These are phyloP conservation scores for Camelina sativa DNA, from an alignment of 345 rosid genomes.

Conservation along the genomic window DNA sequence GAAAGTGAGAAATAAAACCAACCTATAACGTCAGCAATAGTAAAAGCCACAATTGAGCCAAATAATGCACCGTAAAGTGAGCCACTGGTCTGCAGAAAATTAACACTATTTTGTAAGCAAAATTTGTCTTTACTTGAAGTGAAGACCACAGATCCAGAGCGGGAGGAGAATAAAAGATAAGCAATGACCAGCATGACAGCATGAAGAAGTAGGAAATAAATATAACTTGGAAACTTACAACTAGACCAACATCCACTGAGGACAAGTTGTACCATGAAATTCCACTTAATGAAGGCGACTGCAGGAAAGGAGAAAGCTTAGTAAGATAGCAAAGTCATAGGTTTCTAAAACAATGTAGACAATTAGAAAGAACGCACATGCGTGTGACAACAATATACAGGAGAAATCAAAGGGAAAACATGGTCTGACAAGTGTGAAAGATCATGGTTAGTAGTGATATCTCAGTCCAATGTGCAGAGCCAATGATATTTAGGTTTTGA, in stretches of 20 bases:
- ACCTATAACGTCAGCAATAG: slow-evolving; percentile 83
- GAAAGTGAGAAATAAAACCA: slow-evolving; percentile 20
- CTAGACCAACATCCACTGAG: slow-evolving; percentile 79
- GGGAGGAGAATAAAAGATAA: background rate
- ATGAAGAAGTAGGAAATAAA: slow-evolving; percentile 25
- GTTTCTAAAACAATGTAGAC: background rate
- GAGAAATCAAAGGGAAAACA: background rate
- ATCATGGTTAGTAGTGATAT: slow-evolving; percentile 7
- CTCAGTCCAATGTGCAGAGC: slow-evolving; percentile 11
- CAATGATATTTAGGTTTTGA: background rate
- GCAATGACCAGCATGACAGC: slow-evolving; percentile 5
- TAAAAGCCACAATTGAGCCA: slow-evolving; percentile 85
- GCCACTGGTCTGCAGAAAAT: slow-evolving; percentile 85
- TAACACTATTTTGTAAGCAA: slow-evolving; percentile 23
- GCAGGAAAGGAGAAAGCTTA: slow-evolving; percentile 43
- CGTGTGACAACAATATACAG: background rate
- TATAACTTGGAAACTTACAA: slow-evolving; percentile 59
- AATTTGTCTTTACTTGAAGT: background rate
- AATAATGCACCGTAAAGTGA: slow-evolving; percentile 89
- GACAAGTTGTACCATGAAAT: slow-evolving; percentile 82
- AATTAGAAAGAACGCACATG: background rate
- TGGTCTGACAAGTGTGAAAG: background rate
- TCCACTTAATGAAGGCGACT: slow-evolving; percentile 85
- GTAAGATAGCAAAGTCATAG: slow-evolving; percentile 21
- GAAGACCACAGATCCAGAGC: background rate